Evolutionary conservation across 2,329 filamentous ascomycete species (phyloP), one percentile per base, ranked within the genome.

Genomic region (Epicoccum nigrum): DNA sequence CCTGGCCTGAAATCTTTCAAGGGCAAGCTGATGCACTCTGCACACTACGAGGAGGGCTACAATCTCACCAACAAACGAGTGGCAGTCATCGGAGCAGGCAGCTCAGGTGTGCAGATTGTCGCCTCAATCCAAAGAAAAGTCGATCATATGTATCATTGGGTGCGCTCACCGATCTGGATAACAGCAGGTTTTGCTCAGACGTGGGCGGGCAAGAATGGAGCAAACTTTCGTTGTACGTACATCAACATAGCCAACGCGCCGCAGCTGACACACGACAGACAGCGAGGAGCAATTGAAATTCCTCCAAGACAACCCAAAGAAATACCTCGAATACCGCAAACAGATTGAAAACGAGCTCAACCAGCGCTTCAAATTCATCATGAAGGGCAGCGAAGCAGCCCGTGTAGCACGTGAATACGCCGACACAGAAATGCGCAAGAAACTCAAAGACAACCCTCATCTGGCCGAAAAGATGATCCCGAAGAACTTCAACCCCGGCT

Each of bases 351-450:
- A 75, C 51, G 77, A 79, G 53, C 70, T 83, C 13, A 83, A 82
- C 52, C 75, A 77, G 37, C 73, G 78, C 5, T 83, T 83, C 71
- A 79, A 78, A 37, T 78, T 82, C 65, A 81, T 81, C 59, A 69
- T 79, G 56, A 81, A 79, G 59, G 77, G 76, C n/a, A 76, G 73
- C 6, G 49, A 72, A 42, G 77, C 79, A 67, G 77, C 78, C 1
- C 65, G 67, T 43, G 65, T 71, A 20, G 78, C 78, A 9, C 68
- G 72, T 7, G 70, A 74, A n/a, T 76, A 69, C 50, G 62, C 68
- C 23, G 65, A 68, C 44, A 56, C 65, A 4, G 71, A 76, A 43
- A 79, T 79, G 77, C 64, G 62, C 11, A 62, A 61, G 15, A 75
- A 75, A 34, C 62, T 79, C 19, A 66, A 74, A 30, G 54, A 73